These are phyloP conservation scores for Hysterangium stoloniferum DNA, from an alignment of 768 basidiomycete genomes.

Conservation along the genomic window DNA sequence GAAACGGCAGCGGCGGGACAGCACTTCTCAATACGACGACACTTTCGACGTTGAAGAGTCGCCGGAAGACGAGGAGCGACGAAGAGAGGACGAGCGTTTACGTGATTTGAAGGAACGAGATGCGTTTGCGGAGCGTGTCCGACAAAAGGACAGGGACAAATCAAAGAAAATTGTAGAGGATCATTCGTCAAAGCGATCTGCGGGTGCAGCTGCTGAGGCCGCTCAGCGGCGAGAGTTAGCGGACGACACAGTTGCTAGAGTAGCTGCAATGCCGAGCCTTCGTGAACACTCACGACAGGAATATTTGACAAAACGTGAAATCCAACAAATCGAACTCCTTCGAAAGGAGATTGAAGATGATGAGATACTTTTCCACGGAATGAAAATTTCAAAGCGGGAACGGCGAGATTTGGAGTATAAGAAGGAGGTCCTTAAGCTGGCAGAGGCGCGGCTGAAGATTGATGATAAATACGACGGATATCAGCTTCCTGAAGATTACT, in stretches of 20 bases:
- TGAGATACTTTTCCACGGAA: conserved; percentile 81
- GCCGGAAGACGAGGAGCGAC: conserved; percentile 63
- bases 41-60: conserved; percentile 30
- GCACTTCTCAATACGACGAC: conserved; percentile 14
- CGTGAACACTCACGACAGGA: conserved; percentile 89
- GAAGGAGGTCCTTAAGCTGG: conserved; percentile 84
- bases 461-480: conserved; percentile 97
- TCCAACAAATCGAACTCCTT: conserved; percentile 90
- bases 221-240: conserved; percentile 73
- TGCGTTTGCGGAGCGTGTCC: conserved; percentile 85
- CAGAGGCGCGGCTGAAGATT: conserved; percentile 90
- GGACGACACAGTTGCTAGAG: conserved; percentile 53
- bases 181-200: conserved; percentile 62
- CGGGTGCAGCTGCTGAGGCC: conserved; percentile 75
- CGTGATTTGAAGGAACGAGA: conserved; percentile 85
- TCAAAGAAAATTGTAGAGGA: conserved; percentile 92
- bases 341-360: conserved; percentile 93
- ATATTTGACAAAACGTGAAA: conserved; percentile 93
- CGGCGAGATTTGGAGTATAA: conserved; percentile 76
- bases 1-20: conserved; percentile 44
- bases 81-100: conserved; percentile 64
- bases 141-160: conserved; percentile 71
- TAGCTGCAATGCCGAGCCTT: conserved; percentile 57
- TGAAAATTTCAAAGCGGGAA: conserved; percentile 85
- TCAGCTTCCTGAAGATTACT: conserved; percentile 93